Evolutionary conservation across 345 rosid species (phyloP).

Genomic region (Excoecaria agallocha): DNA sequence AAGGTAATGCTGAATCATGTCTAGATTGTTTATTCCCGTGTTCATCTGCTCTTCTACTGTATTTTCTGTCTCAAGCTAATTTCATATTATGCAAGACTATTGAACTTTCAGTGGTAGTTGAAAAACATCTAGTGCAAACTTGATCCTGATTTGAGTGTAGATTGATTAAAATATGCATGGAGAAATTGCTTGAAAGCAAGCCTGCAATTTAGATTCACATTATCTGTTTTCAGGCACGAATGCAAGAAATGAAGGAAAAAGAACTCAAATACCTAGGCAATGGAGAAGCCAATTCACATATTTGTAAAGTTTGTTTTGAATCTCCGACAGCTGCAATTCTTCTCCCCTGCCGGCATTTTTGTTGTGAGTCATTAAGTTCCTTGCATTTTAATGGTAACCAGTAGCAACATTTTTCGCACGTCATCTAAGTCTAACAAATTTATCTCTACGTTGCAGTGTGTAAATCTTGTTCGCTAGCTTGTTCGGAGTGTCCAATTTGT

Average conservation of each 20-base stretch:
- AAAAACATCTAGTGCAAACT: neutral
- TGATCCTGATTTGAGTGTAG: neutral
- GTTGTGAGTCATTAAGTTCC: slow-evolving; percentile 56
- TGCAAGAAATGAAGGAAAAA: slow-evolving; percentile 99
- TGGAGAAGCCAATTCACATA: slow-evolving; percentile 84
- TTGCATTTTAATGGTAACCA: neutral
- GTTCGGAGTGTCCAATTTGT: slow-evolving; percentile 97
- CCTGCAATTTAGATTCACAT: neutral
- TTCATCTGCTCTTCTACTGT: neutral
- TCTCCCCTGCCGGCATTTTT: slow-evolving; percentile 99
- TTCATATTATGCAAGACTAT: neutral
- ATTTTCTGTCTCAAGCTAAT: neutral
- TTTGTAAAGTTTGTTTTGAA: slow-evolving; percentile 97
- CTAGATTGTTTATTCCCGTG: no score
- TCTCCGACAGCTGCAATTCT: slow-evolving; percentile 94
- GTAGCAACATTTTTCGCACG: neutral
- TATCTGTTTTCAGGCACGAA: slow-evolving; percentile 60
- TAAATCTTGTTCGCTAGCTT: slow-evolving; percentile 96
- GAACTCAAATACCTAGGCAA: slow-evolving; percentile 65
- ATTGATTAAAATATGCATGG: neutral
- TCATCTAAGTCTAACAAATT: neutral
- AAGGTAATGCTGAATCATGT: slow-evolving; percentile 50
- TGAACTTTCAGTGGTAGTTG: neutral
- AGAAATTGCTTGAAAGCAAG: neutral
- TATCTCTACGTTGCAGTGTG: slow-evolving; percentile 59